Base-by-base conservation (phyloP, 2,329 filamentous ascomycete genomes). In the Dothideomycetes sp. region DNA sequence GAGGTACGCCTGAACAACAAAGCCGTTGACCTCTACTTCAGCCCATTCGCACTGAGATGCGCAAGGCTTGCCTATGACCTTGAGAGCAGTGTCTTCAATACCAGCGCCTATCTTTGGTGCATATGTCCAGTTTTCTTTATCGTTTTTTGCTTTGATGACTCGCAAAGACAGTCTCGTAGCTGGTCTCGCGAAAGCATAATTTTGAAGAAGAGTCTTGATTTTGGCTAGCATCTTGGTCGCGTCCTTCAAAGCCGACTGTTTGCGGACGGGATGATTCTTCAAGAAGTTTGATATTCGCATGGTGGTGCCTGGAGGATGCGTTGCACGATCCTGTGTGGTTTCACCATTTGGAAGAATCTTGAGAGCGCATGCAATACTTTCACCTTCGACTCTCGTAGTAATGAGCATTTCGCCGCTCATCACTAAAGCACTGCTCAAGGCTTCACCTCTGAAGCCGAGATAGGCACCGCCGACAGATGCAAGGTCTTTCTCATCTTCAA, bases 401-500 rank as follows among this genome's bases (percentile, higher is more conserved):
- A 87, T 63, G 6, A 61, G 64, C 30, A 87, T 45, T 2, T 55
- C 61, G 3, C 68, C 65, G 25, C 75, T 76, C 43, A 84, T 55
- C 29, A 72, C 68, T 45, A 75, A 79, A 44, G 71, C 69, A 56
- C 76, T 78, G 27, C 82, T 80, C 45, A 89, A 63, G 12, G 82
- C 82, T 53, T 85, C 76, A 15, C 84, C 84, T 24, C 84, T 74
- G 53, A 88, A 89, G 2, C 84, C 84, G n/a, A 88, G 68, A 22
- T 71, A 79, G 30, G 63, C 65, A 1, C 73, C 70, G 6, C 73
- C 76, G 15, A 79, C 61, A 2, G 53, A 56, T 36, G 62, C 65
- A 25, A 87, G 62, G 35, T 87, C 80, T 0, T 75, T 68, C 43
- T 82, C 74, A n/a, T 64, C 64, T 34, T 63, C 64, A 30, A 88